phyloP scores from a whole-genome alignment of 1,139 yeast genomes.

The Komagataea norvegica region DNA sequence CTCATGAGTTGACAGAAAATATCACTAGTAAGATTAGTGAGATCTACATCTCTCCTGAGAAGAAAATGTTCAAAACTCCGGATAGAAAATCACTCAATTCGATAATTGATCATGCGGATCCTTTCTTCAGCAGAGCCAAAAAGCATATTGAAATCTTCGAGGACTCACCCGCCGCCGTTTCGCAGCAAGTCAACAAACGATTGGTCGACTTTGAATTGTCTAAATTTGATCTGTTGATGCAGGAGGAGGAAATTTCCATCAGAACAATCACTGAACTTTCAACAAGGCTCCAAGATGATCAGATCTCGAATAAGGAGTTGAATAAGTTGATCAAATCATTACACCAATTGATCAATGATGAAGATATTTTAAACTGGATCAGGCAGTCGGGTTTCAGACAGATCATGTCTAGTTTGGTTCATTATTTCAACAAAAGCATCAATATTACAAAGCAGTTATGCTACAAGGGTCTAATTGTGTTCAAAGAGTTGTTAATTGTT shows the following conservation, averaged over 20 bases:
- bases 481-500: constrained; percentile 23
- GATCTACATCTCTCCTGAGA: constrained; percentile 26
- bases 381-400: constrained; percentile 16
- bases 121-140: constrained; percentile 19
- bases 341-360: constrained; percentile 14
- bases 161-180: constrained; percentile 12
- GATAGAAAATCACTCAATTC: constrained; percentile 16
- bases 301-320: constrained; percentile 13
- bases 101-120: constrained; percentile 27
- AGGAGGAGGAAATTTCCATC: constrained; percentile 11
- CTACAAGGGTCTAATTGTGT: constrained; percentile 23
- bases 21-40: constrained; percentile 20
- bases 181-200: constrained; percentile 5
- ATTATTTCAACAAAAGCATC: constrained; percentile 20
- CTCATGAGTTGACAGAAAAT: constrained; percentile 20
- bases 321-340: constrained; percentile 17
- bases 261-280: constrained; percentile 7
- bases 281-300: constrained; percentile 15
- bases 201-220: constrained; percentile 21
- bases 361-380: constrained; percentile 19
- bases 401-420: constrained; percentile 12
- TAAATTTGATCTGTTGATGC: constrained; percentile 9
- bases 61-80: constrained; percentile 9
- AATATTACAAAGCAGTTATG: constrained; percentile 22
- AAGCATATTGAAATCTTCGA: constrained; percentile 23